Percentiles rank a stretch among this genome's conserved stretches.
These are phyloP conservation scores for Hyphopichia wangnamkhiaoensis DNA, from an alignment of 1,139 yeast genomes.

Conservation along the genomic window DNA sequence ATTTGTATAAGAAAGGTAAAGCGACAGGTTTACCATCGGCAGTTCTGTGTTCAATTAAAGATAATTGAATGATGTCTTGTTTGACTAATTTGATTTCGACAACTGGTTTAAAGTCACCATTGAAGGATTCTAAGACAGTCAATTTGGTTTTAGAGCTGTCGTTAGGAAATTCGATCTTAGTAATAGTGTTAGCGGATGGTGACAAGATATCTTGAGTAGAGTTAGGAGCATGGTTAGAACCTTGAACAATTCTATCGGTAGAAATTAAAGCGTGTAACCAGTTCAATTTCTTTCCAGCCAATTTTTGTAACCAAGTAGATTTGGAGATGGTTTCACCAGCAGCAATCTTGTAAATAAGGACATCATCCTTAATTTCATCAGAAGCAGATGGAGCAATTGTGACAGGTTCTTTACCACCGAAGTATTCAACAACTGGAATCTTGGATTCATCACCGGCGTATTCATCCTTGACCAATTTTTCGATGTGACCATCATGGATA, in stretches of 20 bases:
- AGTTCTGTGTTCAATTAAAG: conserved; percentile 86
- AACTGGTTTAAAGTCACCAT: conserved; percentile 71
- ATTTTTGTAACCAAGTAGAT: conserved; percentile 70
- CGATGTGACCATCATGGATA: conserved; percentile 88
- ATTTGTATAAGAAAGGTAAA: conserved; percentile 75
- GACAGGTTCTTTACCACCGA: conserved; percentile 65
- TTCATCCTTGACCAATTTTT: conserved; percentile 63
- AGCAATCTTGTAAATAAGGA: conserved; percentile 37
- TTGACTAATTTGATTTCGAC: conserved; percentile 57
- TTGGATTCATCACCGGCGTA: conserved; percentile 68
- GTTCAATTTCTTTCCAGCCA: conserved; percentile 76
- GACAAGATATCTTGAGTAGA: conserved; percentile 78
- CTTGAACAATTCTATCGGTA: conserved; percentile 82
- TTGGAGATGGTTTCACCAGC: conserved; percentile 50
- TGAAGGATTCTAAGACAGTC: conserved; percentile 67
- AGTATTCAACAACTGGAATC: conserved; percentile 88
- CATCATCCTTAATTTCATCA: conserved; percentile 35
- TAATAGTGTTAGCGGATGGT: conserved; percentile 67
- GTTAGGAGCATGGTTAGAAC: conserved; percentile 73
- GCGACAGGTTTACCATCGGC: conserved; percentile 73
- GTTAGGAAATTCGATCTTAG: conserved; percentile 58
- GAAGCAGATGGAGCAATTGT: conserved; percentile 27
- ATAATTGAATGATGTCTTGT: conserved; percentile 58
- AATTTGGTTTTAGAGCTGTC: conserved; percentile 59
- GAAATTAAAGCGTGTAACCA: conserved; percentile 94